phyloP scores from a whole-genome alignment of 257 asterid species.

The Salvia hispanica region DNA sequence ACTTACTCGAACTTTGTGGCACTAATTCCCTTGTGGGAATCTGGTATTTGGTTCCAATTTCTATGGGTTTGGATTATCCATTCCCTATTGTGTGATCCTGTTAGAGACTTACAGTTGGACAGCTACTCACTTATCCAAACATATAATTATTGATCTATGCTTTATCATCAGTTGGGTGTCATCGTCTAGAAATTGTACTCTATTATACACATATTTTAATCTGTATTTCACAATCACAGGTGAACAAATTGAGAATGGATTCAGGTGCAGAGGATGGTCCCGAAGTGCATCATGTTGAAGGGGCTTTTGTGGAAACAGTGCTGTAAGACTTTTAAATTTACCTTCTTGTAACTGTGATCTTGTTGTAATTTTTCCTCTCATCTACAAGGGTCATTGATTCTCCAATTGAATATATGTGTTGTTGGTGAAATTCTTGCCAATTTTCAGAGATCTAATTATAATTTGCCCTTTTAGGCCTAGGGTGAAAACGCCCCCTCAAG shows the following conservation, averaged over 20 bases:
- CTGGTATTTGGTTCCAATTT: slow-evolving; percentile 12
- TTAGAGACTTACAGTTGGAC: background rate
- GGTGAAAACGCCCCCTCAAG: slow-evolving; percentile 88
- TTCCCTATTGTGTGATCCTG: slow-evolving; percentile 19
- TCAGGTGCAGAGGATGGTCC: slow-evolving; percentile 73
- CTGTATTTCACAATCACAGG: slow-evolving; percentile 44
- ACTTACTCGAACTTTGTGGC: background rate
- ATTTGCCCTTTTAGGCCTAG: slow-evolving; percentile 57
- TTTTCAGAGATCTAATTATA: slow-evolving; percentile 30
- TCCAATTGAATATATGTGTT: slow-evolving; percentile 19
- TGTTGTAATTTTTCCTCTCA: slow-evolving; percentile 22
- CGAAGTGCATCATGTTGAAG: slow-evolving; percentile 86
- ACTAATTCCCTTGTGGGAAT: slow-evolving; percentile 10
- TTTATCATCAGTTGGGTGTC: slow-evolving; percentile 5
- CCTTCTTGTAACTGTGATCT: background rate
- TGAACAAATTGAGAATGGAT: slow-evolving; percentile 79
- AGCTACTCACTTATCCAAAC: slow-evolving; percentile 12
- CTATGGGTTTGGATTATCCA: slow-evolving; percentile 7
- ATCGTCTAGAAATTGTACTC: slow-evolving; percentile 2
- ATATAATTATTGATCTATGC: slow-evolving; percentile 13
- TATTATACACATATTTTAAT: slow-evolving; percentile 21
- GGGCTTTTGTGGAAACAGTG: slow-evolving; percentile 92
- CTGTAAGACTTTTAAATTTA: slow-evolving; percentile 54
- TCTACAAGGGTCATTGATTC: slow-evolving; percentile 27
- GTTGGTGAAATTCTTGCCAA: slow-evolving; percentile 8